Evolutionary conservation across 2,329 filamentous ascomycete genomes (phyloP), one percentile per base, ranked within the genome.

Genomic region (Cladobotryum protrusum): DNA sequence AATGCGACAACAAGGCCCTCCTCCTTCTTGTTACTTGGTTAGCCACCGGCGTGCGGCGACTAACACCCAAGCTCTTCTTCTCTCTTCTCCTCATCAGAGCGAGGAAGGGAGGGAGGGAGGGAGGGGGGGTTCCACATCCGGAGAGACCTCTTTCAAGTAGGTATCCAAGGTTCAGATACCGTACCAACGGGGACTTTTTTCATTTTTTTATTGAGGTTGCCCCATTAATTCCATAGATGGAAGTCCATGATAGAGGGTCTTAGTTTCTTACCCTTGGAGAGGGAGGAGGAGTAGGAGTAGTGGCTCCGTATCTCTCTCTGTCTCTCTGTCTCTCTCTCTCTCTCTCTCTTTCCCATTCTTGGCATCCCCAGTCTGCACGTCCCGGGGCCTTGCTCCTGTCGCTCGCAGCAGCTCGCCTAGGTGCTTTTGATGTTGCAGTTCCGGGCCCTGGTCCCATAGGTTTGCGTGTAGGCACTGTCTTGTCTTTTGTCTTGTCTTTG

Each of bases 1-100:
- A 55, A 55, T 55, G 54, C 45, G 44, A 55, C 44, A 47, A 44
- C 20, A 36, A 39, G 33, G 34, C 41, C 41, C 18, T 32, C 6
- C 6, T n/a, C 7, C 18, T 32, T 13, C 18, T 43, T 19, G n/a
- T 20, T n/a, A n/a, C 29, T 15, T 19, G 24, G 24, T 29, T 29
- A 9, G 24, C 6, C 24, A 9, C 6, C 6, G 24, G 24, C 24
- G 24, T 29, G 24, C 24, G 24, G 24, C 24, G 24, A 29, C 24
- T 29, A 4, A 24, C 11, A 29, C 24, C 24, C 24, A 29, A 29
- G 24, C 24, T n/a, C n/a, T 24, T 24, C 20, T 24, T 24, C 20
- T 29, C 24, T 29, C 24, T 29, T 29, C 24, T 29, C 24, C 24
- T 29, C 24, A 29, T 29, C 7, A 7, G 7, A 24, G 20, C n/a